phyloP scores from a whole-genome alignment of 495 filamentous ascomycete genomes.

The Penicillium fimorum region DNA sequence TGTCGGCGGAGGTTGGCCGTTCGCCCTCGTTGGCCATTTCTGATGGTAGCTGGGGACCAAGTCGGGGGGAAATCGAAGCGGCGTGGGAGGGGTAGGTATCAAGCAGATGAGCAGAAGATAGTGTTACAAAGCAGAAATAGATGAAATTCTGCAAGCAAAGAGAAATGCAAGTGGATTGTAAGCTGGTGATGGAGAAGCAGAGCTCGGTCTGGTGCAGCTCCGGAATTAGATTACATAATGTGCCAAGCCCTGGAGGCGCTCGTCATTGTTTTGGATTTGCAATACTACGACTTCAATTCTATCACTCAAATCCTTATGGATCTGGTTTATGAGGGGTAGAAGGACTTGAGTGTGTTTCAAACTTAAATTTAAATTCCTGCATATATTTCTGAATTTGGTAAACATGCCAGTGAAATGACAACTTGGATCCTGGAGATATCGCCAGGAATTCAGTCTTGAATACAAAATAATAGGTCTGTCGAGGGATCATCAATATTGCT shows the following conservation, averaged over 20 bases:
- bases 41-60: constrained; percentile 40
- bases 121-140: constrained; percentile 18
- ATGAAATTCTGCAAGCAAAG: constrained; percentile 26
- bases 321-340: neutral
- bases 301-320: neutral
- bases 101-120: neutral
- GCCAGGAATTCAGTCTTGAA: constrained; percentile 4
- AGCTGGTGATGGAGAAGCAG: constrained; percentile 45
- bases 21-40: constrained; percentile 92
- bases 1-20: constrained; percentile 77
- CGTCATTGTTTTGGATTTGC: constrained; percentile 26
- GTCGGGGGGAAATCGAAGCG: constrained; percentile 18
- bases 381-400: neutral
- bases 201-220: constrained; percentile 44
- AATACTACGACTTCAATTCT: constrained; percentile 8
- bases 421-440: neutral
- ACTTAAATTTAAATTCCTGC: neutral
- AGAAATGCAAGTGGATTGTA: constrained; percentile 37
- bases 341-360: neutral
- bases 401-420: neutral
- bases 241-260: constrained; percentile 22
- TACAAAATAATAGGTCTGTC: constrained; percentile 41
- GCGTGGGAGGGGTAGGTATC: constrained; percentile 4
- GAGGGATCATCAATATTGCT: constrained; percentile 15
- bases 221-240: constrained; percentile 36